A percentile compares a stretch with the other conserved stretches of the same genome.
Conservation (phyloP, 2,329 filamentous ascomycete genomes). For the Xylaria hypoxylon region DNA sequence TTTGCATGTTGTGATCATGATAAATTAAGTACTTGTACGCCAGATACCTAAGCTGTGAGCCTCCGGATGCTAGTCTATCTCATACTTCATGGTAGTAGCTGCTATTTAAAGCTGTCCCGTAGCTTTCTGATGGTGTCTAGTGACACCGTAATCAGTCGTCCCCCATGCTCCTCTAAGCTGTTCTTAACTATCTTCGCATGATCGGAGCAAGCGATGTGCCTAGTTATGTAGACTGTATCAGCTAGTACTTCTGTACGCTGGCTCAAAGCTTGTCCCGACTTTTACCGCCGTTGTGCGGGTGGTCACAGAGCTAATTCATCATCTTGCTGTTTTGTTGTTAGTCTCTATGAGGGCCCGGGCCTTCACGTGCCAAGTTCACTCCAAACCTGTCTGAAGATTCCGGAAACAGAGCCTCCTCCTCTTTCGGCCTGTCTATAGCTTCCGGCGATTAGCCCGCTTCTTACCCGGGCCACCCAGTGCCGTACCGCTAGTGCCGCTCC, state of each 20-base stretch:
- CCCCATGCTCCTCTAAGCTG: neutral
- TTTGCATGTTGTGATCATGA: neutral
- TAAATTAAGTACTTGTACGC: constrained; percentile 2
- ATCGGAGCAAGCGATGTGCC: neutral
- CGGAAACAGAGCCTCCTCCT: too few relatives aligned
- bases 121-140: neutral
- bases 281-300: neutral
- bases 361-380: too few relatives aligned
- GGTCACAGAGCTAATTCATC: neutral
- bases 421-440: constrained; percentile 56
- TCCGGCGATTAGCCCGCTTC: constrained; percentile 65
- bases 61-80: neutral
- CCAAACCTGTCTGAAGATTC: too few relatives aligned
- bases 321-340: neutral
- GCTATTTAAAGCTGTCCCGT: neutral
- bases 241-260: neutral
- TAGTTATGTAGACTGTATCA: neutral
- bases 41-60: neutral
- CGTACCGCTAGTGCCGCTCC: constrained; percentile 49
- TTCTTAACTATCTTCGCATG: neutral
- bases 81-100: neutral
- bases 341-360: neutral
- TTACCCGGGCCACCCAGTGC: constrained; percentile 55
- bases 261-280: neutral
- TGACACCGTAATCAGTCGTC: neutral